Evolutionary conservation across 2,329 filamentous ascomycete species (phyloP), one percentile per base, ranked within the genome.

Genomic region (Penicillium hesseltinei): DNA sequence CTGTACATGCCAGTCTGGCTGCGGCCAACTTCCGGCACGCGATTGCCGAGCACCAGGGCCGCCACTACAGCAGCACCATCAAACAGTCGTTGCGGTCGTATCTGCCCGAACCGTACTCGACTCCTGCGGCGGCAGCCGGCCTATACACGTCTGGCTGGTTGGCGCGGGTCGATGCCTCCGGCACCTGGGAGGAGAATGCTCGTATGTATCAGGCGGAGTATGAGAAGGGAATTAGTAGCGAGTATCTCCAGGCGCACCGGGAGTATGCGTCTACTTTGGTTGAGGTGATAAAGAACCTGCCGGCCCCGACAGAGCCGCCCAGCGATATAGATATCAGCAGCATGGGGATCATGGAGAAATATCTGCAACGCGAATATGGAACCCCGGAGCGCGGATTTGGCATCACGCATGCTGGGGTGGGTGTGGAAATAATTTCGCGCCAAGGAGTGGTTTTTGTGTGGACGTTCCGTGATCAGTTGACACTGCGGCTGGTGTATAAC

Each of bases 391-490:
- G 51, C 39, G 66, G 55, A 23, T 39, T 71, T 38, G 49, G 66
- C 27, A 67, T 74, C 45, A 58, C 50, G 35, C 63, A 64, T 29
- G 59, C 69, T 3, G 66, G 67, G 42, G 47, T 71, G 13, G 71
- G 73, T 1, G 67, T 74, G 21, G 70, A 74, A 56, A 70, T 67
- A 44, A 60, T 73, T 31, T 65, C 68, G 0, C 63, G 71, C 23
- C 68, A 72, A 56, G 54, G 60, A 47, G 61, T 54, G 7, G 66
- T 63, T 58, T 67, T 61, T 62, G 62, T 72, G 21, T 75, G 69
- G 69, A 73, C 69, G 0, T 75, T 75, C 35, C 60, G 69, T 7
- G 66, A 71, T 42, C 63, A 67, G 58, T 53, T 75, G 51, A 71
- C 62, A 35, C 54, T 75, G 31, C 66, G 66, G 21, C 65, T 63